These are phyloP conservation scores for Hymenoscyphus fructigenus DNA, from an alignment of 2,329 filamentous ascomycete genomes.

Conservation along the genomic window DNA sequence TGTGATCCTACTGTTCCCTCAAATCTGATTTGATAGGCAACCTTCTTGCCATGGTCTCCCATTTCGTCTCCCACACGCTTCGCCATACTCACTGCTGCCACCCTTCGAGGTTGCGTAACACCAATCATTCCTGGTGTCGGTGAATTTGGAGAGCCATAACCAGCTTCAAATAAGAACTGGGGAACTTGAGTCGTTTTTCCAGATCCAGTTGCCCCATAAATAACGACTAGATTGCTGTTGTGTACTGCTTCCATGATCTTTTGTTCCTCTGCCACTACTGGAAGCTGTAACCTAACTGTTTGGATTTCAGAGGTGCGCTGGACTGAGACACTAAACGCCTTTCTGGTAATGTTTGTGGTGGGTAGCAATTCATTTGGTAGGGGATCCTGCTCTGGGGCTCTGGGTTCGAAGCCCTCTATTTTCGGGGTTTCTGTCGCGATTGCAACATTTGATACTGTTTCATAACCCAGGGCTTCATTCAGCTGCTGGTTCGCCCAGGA, in stretches of 20 bases:
- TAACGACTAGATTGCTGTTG: slow-evolving; percentile 83
- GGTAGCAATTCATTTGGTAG: slow-evolving; percentile 64
- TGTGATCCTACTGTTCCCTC: slow-evolving; percentile 78
- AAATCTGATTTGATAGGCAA: slow-evolving; percentile 94
- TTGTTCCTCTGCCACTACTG: slow-evolving; percentile 93
- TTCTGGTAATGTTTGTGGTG: slow-evolving; percentile 60
- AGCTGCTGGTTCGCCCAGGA: slow-evolving; percentile 86
- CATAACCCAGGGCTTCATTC: slow-evolving; percentile 75
- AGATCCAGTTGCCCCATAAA: slow-evolving; percentile 93
- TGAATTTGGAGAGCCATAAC: slow-evolving; percentile 76
- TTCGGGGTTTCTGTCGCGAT: slow-evolving; percentile 47
- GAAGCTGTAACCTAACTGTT: slow-evolving; percentile 73
- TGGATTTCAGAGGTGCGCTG: slow-evolving; percentile 72
- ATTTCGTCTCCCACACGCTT: slow-evolving; percentile 87
- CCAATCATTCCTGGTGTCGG: slow-evolving; percentile 90
- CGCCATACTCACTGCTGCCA: slow-evolving; percentile 95
- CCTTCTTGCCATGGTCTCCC: slow-evolving; percentile 70
- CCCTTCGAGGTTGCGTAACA: slow-evolving; percentile 89
- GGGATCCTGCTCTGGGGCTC: slow-evolving; percentile 69
- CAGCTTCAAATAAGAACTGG: slow-evolving; percentile 92
- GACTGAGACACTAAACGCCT: slow-evolving; percentile 74
- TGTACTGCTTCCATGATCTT: slow-evolving; percentile 97
- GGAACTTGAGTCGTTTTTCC: slow-evolving; percentile 98
- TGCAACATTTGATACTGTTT: slow-evolving; percentile 43
- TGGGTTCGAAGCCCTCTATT: slow-evolving; percentile 62